Evolutionary conservation across 169 alveolate species (phyloP).

Genomic region (Plasmodium knowlesi): DNA sequence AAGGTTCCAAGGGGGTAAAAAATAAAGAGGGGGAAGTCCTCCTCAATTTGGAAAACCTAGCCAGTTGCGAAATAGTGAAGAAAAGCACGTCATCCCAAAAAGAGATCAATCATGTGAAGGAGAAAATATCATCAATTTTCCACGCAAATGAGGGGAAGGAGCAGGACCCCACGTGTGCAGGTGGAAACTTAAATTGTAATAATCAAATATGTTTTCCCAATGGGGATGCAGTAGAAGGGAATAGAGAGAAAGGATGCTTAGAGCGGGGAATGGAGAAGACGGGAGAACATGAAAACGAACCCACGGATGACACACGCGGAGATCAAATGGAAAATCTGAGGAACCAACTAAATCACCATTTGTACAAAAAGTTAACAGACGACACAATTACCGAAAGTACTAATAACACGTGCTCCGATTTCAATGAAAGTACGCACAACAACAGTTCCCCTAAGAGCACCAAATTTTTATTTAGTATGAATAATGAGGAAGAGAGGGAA

Average conservation of each 20-base stretch:
- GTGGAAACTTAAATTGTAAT: background rate
- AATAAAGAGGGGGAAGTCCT: background rate
- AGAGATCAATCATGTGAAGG: background rate
- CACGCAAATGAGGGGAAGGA: background rate
- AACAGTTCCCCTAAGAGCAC: background rate
- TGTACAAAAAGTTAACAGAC: constrained; percentile 18
- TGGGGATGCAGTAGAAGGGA: background rate
- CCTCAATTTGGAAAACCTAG: constrained; percentile 13
- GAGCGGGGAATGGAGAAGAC: background rate
- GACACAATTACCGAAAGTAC: constrained; percentile 34
- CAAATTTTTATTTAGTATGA: background rate
- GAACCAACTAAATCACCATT: background rate
- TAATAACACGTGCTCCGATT: constrained; percentile 15
- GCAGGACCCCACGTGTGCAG: background rate
- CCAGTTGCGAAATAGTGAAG: constrained; percentile 1
- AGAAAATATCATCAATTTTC: background rate
- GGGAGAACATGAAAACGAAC: background rate
- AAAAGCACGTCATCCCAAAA: background rate
- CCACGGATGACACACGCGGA: background rate
- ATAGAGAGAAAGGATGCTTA: background rate
- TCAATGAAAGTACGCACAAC: constrained; percentile 13
- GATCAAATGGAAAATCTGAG: background rate
- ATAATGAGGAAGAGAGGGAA: constrained; percentile 8
- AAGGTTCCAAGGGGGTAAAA: background rate
- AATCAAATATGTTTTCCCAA: background rate